phyloP scores from a whole-genome alignment of 306 rosid species.

The Quercus ilex region DNA sequence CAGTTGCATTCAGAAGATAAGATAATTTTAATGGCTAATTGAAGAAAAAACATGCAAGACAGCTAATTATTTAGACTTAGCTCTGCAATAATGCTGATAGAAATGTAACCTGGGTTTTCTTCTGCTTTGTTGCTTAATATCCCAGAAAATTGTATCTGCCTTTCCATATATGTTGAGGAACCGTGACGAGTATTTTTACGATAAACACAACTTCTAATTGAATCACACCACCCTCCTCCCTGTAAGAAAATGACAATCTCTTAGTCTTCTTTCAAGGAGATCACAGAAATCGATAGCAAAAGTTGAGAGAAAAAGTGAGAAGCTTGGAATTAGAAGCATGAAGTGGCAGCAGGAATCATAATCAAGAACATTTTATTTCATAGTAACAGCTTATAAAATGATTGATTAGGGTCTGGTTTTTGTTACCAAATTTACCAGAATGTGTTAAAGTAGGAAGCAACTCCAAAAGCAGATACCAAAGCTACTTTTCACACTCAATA shows the following conservation, averaged over 20 bases:
- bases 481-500: no score
- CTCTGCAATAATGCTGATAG: not conserved
- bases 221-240: conserved; percentile 97
- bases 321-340: no score
- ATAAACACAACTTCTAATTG: conserved; percentile 59
- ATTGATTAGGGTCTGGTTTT: no score
- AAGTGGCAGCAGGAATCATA: no score
- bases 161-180: conserved; percentile 72
- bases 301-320: no score
- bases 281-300: no score
- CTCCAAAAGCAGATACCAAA: no score
- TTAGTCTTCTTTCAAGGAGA: not conserved
- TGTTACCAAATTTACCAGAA: no score
- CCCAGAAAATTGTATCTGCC: conserved; percentile 67
- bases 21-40: not conserved
- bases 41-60: not conserved
- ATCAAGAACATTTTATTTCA: no score
- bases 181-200: conserved; percentile 92
- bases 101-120: conserved; percentile 68
- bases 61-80: conserved; percentile 5
- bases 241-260: conserved; percentile 26
- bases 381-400: no score
- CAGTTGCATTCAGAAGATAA: not conserved
- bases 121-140: conserved; percentile 70
- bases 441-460: no score